Evolutionary conservation across 257 asterid genomes (phyloP).

Genomic region (Eustoma russellianum): DNA sequence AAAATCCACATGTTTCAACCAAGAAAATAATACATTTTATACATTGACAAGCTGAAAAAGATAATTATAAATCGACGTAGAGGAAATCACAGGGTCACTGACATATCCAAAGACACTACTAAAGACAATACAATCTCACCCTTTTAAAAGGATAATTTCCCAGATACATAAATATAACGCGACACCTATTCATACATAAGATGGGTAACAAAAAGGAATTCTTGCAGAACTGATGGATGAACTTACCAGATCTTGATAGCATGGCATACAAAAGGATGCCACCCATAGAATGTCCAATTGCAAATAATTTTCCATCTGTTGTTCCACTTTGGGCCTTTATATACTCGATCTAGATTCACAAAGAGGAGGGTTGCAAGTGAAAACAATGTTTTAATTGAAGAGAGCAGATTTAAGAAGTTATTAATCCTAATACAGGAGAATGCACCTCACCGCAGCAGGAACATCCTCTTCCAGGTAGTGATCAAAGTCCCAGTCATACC

Average conservation of each 20-base stretch:
- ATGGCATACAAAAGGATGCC: slow-evolving; percentile 89
- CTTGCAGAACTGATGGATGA: background rate
- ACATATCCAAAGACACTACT: background rate
- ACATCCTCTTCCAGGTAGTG: slow-evolving; percentile 92
- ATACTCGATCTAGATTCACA: slow-evolving; percentile 60
- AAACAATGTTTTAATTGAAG: slow-evolving; percentile 2
- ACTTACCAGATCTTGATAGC: slow-evolving; percentile 78
- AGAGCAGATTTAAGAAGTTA: slow-evolving; percentile 4
- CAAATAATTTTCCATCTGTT: slow-evolving; percentile 73
- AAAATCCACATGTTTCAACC: no score
- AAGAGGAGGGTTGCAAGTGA: slow-evolving; percentile 6
- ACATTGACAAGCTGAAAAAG: no score
- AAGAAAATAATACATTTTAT: no score
- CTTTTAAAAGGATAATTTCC: background rate
- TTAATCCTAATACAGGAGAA: slow-evolving; percentile 28
- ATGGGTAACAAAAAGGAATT: background rate
- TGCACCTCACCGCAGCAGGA: slow-evolving; percentile 99
- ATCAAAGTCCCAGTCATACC: slow-evolving; percentile 96
- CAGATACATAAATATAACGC: background rate
- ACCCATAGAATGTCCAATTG: slow-evolving; percentile 98
- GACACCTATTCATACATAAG: background rate
- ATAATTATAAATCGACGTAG: no score
- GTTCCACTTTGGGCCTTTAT: slow-evolving; percentile 65
- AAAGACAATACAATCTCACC: no score
- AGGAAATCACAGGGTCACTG: no score